Evolutionary conservation across 2,329 filamentous ascomycete species (phyloP), one percentile per base, ranked within the genome.

Genomic region (Fragosphaeria purpurea): DNA sequence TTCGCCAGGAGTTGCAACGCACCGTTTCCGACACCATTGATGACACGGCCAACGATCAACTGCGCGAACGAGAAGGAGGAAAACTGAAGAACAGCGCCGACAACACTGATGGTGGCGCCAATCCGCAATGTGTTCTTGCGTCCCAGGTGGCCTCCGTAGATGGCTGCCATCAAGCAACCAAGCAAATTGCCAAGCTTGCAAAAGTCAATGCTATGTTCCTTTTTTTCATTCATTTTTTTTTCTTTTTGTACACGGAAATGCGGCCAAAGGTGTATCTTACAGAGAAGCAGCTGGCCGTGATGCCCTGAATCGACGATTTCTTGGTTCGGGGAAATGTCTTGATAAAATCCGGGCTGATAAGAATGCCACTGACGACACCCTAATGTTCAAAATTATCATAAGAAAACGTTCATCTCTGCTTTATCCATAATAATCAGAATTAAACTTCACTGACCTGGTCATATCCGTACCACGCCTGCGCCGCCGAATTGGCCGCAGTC

Each of bases 321-420:
- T 46, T 40, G 13, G 44, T 46, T 22, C 39, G 37, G 6, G 44
- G 44, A 31, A 46, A 46, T 5, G 44, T 46, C n/a, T 12, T 22
- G 4, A 46, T 46, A n/a, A 46, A 46, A 35, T 46, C 35, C 7
- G 44, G 44, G 22, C 44, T 46, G 37, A 46, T 46, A 22, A 46
- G 44, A 13, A 46, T 46, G 44, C 44, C 44, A 31, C 44, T 46
- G 37, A 46, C 44, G 37, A 46, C 44, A 35, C 44, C 44, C 35
- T 46, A 13, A 37, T 37, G 35, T 11, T 37, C 3, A 7, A 11
- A 37, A 37, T 7, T 37, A 37, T 37, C 4, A 22, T 2, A 22
- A 22, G 22, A 22, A 22, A 22, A 22, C 22, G 22, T 22, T 22
- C 22, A 22, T 22, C 22, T 22, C 22, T 22, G 22, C 22, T 22